A percentile compares a stretch with the other conserved stretches of the same genome.
These are phyloP conservation scores for Mytilinidion resinicola DNA, from an alignment of 495 filamentous ascomycete genomes.

Conservation along the genomic window DNA sequence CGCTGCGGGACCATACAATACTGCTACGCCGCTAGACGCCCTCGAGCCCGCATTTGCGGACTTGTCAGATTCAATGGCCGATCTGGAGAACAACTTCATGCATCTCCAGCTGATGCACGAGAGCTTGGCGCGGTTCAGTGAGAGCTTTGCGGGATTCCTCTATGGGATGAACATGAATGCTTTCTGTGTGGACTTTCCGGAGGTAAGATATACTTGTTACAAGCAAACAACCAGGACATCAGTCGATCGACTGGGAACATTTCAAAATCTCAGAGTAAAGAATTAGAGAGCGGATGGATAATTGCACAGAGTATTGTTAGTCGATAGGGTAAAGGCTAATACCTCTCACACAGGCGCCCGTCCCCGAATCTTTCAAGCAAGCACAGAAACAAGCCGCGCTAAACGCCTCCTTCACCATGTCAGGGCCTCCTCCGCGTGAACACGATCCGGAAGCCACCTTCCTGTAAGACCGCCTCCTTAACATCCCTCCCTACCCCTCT, in stretches of 20 bases:
- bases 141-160: slow-evolving; percentile 91
- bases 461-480: slow-evolving; percentile 51
- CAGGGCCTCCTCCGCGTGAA: neutral
- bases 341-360: slow-evolving; percentile 47
- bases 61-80: slow-evolving; percentile 86
- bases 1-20: slow-evolving; percentile 41
- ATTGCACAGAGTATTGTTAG: neutral
- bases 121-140: slow-evolving; percentile 85
- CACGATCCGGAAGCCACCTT: slow-evolving; percentile 74
- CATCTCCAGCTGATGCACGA: slow-evolving; percentile 97
- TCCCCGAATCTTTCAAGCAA: slow-evolving; percentile 66
- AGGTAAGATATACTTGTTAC: slow-evolving; percentile 47
- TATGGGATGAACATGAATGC: slow-evolving; percentile 99
- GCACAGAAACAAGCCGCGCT: slow-evolving; percentile 32
- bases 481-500: neutral
- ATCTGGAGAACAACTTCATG: slow-evolving; percentile 95
- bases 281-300: neutral
- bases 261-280: neutral
- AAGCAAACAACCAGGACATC: too few species aligned
- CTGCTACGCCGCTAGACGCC: slow-evolving; percentile 68
- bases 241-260: too few species aligned
- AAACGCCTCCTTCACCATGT: slow-evolving; percentile 8
- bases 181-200: slow-evolving; percentile 96
- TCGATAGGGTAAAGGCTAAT: neutral
- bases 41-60: slow-evolving; percentile 90